These are phyloP conservation scores for Pisolithus orientalis DNA, from an alignment of 768 basidiomycete species.

Conservation along the genomic window DNA sequence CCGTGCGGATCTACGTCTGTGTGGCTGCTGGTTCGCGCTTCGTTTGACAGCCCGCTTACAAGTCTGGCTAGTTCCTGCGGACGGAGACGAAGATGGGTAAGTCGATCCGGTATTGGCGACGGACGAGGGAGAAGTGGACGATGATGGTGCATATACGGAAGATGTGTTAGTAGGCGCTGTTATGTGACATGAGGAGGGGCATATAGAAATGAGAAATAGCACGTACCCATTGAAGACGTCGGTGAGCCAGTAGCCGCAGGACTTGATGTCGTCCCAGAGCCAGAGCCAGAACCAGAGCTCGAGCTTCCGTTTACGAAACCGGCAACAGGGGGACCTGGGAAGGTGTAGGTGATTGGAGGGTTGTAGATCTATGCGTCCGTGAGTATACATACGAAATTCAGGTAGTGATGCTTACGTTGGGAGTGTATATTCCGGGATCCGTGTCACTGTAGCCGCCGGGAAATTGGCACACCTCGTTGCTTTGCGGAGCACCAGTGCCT, in stretches of 20 bases:
- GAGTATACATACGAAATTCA: not conserved
- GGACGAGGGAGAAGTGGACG: too few relatives aligned
- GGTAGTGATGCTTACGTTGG: constrained; percentile 26
- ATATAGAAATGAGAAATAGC: too few relatives aligned
- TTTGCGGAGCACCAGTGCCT: constrained; percentile 16
- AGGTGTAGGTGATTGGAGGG: constrained; percentile 31
- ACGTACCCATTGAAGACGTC: too few relatives aligned
- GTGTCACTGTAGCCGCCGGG: constrained; percentile 67
- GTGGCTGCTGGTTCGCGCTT: too few relatives aligned
- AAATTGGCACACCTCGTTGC: constrained; percentile 42
- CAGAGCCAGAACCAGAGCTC: constrained; percentile 3
- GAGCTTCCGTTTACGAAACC: constrained; percentile 26
- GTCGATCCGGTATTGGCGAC: too few relatives aligned
- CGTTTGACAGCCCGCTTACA: too few relatives aligned
- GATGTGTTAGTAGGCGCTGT: too few relatives aligned
- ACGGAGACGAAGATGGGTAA: too few relatives aligned
- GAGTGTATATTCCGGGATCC: constrained; percentile 61
- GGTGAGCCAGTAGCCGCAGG: not conserved
- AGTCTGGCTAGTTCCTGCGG: too few relatives aligned
- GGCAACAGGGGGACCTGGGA: constrained; percentile 49
- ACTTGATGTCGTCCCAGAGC: constrained; percentile 1
- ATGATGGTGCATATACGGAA: too few relatives aligned
- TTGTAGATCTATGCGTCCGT: constrained; percentile 19
- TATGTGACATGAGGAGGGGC: too few relatives aligned
- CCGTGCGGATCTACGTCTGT: too few relatives aligned